Evolutionary conservation across 306 rosid species (phyloP).

Genomic region (Quercus agrifolia): DNA sequence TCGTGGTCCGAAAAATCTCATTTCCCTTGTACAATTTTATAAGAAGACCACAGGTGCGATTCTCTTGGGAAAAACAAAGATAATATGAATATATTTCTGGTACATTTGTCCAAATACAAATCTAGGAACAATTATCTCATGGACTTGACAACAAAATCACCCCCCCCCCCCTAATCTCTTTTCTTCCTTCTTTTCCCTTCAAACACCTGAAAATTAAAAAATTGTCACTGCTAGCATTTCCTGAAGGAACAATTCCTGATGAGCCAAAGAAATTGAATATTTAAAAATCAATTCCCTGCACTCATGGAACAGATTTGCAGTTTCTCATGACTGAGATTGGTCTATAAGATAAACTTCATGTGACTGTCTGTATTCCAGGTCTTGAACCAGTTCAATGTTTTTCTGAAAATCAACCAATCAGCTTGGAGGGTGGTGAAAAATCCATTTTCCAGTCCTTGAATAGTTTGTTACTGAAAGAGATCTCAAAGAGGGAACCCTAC

Average conservation of each 20-base stretch:
- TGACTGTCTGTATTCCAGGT: constrained; percentile 40
- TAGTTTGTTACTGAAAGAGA: constrained; percentile 33
- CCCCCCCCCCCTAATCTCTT: not conserved
- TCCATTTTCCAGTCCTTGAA: constrained; percentile 27
- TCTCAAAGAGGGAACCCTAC: constrained; percentile 49
- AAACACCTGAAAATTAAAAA: not conserved
- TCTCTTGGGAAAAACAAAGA: not conserved
- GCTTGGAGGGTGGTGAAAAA: constrained; percentile 20
- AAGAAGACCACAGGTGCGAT: constrained; percentile 56
- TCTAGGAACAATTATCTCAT: constrained; percentile 14
- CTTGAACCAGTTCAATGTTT: constrained; percentile 37
- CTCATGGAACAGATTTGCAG: not conserved
- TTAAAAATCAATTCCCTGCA: not conserved
- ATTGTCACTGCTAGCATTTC: no score
- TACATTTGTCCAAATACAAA: not conserved
- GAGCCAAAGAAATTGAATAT: not conserved
- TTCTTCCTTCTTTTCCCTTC: not conserved
- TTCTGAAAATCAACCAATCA: constrained; percentile 19
- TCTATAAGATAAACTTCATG: not conserved
- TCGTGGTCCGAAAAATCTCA: constrained; percentile 48
- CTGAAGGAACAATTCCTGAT: no score
- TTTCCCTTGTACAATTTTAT: constrained; percentile 51
- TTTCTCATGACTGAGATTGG: not conserved
- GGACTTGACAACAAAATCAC: not conserved
- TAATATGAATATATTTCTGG: not conserved